Percentiles rank a stretch among this genome's conserved stretches.
Evolutionary conservation across 768 basidiomycete genomes (phyloP).

Genomic region (Suillus cothurnatus): DNA sequence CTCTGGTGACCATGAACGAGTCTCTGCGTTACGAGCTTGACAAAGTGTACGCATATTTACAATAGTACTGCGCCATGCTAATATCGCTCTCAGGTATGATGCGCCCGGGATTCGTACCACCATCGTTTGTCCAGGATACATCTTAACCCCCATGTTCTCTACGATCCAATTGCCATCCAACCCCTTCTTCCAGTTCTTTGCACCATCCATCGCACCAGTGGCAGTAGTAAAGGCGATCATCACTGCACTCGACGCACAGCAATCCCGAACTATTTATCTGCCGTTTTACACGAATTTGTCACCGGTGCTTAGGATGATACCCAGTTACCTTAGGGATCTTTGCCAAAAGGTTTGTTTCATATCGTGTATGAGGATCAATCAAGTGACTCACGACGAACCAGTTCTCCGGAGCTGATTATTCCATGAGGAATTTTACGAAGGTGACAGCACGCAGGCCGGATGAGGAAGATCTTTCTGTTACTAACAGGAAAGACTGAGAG

Average conservation of each 20-base stretch:
- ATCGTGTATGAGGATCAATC: not conserved
- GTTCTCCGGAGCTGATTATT: constrained; percentile 69
- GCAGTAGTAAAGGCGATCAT: constrained; percentile 82
- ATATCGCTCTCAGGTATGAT: constrained; percentile 52
- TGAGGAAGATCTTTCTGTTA: constrained; percentile 37
- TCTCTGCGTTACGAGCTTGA: constrained; percentile 89
- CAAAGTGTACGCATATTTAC: constrained; percentile 52
- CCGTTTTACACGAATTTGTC: constrained; percentile 73
- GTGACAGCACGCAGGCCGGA: constrained; percentile 58
- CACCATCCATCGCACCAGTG: constrained; percentile 73
- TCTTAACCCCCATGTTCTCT: constrained; percentile 79
- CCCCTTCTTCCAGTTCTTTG: constrained; percentile 66
- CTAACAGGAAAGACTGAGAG: not conserved
- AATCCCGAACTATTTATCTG: constrained; percentile 67
- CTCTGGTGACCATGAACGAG: constrained; percentile 78
- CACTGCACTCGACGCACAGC: constrained; percentile 75
- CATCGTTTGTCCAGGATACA: constrained; percentile 78
- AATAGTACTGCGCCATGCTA: constrained; percentile 7
- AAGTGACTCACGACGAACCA: constrained; percentile 26
- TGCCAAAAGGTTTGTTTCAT: constrained; percentile 63
- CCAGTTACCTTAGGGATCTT: constrained; percentile 76
- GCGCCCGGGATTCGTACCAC: constrained; percentile 85
- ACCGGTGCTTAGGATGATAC: constrained; percentile 57
- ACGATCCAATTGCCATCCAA: constrained; percentile 51
- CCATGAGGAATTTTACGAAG: constrained; percentile 72